Evolutionary conservation across 2,329 filamentous ascomycete genomes (phyloP), one percentile per base, ranked within the genome.

Genomic region (Berkeleyomyces basicola): DNA sequence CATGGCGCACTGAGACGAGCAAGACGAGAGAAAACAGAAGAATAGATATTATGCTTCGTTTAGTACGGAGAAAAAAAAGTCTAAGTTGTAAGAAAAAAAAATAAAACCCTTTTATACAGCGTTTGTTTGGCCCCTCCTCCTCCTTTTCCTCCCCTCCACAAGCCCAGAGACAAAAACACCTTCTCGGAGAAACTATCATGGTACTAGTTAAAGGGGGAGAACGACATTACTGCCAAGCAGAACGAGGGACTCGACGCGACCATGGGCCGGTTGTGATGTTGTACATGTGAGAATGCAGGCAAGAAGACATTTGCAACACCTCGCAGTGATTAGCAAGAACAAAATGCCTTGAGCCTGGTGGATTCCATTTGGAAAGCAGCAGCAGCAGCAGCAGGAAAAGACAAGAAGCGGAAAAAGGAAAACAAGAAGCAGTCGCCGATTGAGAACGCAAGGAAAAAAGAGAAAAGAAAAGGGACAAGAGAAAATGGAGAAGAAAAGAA

Each of bases 21-120:
- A 46, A 7, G 16, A 4, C 43, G 14, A 46, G 14, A 46, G 14
- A 7, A 46, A 7, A 46, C 14, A 55, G 33, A n/a, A 11, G 7
- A n/a, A 37, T 55, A 40, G 7, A 42, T 46, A 63, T 59, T 51
- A 44, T 23, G 37, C 39, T 40, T 63, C 53, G 44, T 46, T 47
- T 51, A n/a, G 11, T 58, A 51, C 53, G 37, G 31, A 53, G 55
- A 63, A 59, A 37, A 59, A 37, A 59, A 63, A 51, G 44, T 63
- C 61, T 63, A 63, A 46, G 36, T 37, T 37, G 37, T 37, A 59
- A 59, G n/a, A 51, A 51, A 51, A 51, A 6, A 62, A 58, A 40
- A 59, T 33, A 62, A 9, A 63, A 43, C 58, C 57, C 46, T 59
- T 63, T 63, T 63, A 37, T 63, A 63, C 55, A 63, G 59, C 46